Base-by-base conservation (phyloP, 306 rosid species). In the Arachis stenosperma region DNA sequence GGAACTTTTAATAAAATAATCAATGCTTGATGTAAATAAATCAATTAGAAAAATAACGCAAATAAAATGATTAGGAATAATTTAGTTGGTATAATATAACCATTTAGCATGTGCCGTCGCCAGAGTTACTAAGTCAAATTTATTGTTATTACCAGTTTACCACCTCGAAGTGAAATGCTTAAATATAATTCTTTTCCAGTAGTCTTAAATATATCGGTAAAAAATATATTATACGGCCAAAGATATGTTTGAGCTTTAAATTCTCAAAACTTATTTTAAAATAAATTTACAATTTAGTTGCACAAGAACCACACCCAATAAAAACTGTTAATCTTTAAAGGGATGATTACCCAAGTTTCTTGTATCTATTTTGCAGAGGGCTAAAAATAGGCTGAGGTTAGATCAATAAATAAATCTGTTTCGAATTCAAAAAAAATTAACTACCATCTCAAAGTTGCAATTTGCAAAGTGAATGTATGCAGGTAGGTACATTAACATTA, bases 391-490 rank as follows among this genome's bases (percentile, higher is more conserved):
- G 13, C 5, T 51, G 7, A 51, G 22, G 56, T 15, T 51, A 13
- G 56, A 7, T 51, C 57, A 52, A 52, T 52, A 52, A 52, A 52
- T 52, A 52, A 14, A 5, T 52, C 13, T 52, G 14, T n/a, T 52
- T 13, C 9, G 27, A 52, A 52, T 14, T 52, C 5, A 17, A 52
- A 52, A 52, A n/a, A n/a, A 0, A 52, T n/a, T 14, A 14, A n/a
- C 17, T 12, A 71, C 70, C 71, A 61, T 53, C 67, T 43, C 40
- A 70, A 56, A 67, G 50, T 33, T 10, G 36, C 59, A 74, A 58
- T 63, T 33, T 10, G 36, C 59, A 74, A 58, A 70, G 69, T 58
- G 29, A 63, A 59, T 41, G 46, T 64, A 70, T 50, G n/a, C n/a
- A 48, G 12, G 54, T 14, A 74, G 40, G 27, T 22, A 80, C 27